Percentiles rank a stretch among this genome's conserved stretches.
These are phyloP conservation scores for Russula earlei DNA, from an alignment of 768 basidiomycete species.

Conservation along the genomic window DNA sequence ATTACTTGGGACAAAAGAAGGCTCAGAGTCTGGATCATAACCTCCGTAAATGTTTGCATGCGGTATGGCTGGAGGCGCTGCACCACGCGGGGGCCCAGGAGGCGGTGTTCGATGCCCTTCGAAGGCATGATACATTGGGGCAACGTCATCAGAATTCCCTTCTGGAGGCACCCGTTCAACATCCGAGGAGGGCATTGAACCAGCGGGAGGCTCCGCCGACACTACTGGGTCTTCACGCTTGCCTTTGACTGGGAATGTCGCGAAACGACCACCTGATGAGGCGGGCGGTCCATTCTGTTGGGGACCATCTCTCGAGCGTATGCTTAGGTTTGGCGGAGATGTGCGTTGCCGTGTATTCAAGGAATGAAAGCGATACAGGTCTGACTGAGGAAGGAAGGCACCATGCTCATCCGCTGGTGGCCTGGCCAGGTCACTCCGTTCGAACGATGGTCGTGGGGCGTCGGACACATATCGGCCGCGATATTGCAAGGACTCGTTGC, in stretches of 20 bases:
- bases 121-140: conserved; percentile 31
- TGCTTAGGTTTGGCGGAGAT: not conserved
- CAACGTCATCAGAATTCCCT: conserved; percentile 27
- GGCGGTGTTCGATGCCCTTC: conserved; percentile 29
- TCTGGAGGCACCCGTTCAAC: not conserved
- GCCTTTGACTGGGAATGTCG: conserved; percentile 54
- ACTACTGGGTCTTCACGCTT: conserved; percentile 21
- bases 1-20: conserved; percentile 10
- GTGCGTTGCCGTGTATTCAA: not conserved
- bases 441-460: not conserved
- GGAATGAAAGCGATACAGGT: not conserved
- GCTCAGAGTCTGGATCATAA: not conserved
- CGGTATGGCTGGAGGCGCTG: conserved; percentile 28
- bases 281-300: conserved; percentile 1
- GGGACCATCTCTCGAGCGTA: not conserved
- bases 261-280: conserved; percentile 43
- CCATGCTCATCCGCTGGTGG: conserved; percentile 3
- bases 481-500: not conserved
- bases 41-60: conserved; percentile 4
- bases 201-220: conserved; percentile 8
- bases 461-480: not conserved
- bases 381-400: not conserved
- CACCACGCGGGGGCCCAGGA: conserved; percentile 35
- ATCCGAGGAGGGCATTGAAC: conserved; percentile 10
- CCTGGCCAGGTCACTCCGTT: not conserved